Evolutionary conservation across 2,329 filamentous ascomycete species (phyloP), one percentile per base, ranked within the genome.

Genomic region (Alternaria arbusti): DNA sequence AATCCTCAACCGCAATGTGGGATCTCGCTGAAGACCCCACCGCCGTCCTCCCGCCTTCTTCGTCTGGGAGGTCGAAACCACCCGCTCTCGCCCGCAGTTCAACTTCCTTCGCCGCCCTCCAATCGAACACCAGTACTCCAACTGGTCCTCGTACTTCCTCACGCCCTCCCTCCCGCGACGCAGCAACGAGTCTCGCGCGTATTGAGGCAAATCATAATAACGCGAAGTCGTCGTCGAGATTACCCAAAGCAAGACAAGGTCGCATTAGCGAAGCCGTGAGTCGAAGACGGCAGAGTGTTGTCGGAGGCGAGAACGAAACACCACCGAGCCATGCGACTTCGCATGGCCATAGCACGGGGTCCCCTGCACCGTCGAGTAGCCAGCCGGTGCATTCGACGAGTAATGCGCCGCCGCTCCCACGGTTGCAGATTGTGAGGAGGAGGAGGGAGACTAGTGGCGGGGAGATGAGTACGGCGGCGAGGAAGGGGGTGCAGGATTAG

Each of bases 361-460:
- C 36, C 11, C 36, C 36, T 40, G 36, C 36, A 0, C 36, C 36
- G 32, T 36, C 32, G 36, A 17, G 36, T 40, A 17, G 15, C 15
- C 36, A 17, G n/a, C 15, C 36, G 9, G 36, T 40, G 36, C 36
- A 40, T 40, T 40, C 46, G 32, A 61, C 20, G 20, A 44, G 12
- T n/a, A 58, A 43, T 4, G 62, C 63, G 5, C 69, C 74, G 23
- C 76, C 76, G 3, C 57, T 78, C 10, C 76, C 77, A 0, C 61
- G 77, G 3, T 51, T 80, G 47, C 74, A 78, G 52, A 77, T 79
- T 51, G 73, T 78, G 17, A 61, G 78, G 10, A 55, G 76, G 1
- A 68, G 78, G 50, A 64, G 78, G n/a, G 76, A 80, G 54, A 79
- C 77, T 2, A 76, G 73, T 58, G 78, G 76, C 0, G 77, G 76